Percentiles rank a stretch among this genome's conserved stretches.
phyloP scores from a whole-genome alignment of 495 filamentous ascomycete genomes.

The Antarctomyces pellizariae region DNA sequence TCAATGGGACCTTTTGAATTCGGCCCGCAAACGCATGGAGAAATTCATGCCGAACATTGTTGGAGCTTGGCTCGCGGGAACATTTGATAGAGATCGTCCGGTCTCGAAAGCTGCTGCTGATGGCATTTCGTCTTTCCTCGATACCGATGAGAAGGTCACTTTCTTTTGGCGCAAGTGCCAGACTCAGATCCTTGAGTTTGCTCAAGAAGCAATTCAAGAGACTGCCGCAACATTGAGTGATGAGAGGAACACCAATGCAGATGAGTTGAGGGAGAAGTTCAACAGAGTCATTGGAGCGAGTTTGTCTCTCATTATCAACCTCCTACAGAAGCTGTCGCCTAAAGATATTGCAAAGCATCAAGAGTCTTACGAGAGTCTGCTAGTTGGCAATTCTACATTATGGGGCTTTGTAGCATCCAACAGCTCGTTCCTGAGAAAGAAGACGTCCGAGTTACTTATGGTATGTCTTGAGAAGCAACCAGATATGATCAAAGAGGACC shows the following conservation, averaged over 20 bases:
- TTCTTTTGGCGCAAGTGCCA: conserved; percentile 61
- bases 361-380: conserved; percentile 26
- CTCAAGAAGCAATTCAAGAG: conserved; percentile 56
- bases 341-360: conserved; percentile 27
- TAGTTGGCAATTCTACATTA: conserved; percentile 35
- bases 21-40: conserved; percentile 57
- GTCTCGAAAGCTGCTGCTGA: conserved; percentile 52
- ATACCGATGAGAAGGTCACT: conserved; percentile 50
- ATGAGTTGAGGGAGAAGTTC: conserved; percentile 72
- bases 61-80: conserved; percentile 70
- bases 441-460: conserved; percentile 43
- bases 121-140: conserved; percentile 47
- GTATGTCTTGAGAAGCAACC: conserved; percentile 30
- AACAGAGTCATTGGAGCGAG: conserved; percentile 49
- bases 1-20: conserved; percentile 46
- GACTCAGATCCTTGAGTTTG: conserved; percentile 52
- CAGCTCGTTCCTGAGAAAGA: conserved; percentile 48
- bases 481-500: conserved; percentile 21
- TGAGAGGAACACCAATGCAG: conserved; percentile 54
- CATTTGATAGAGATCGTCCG: conserved; percentile 60
- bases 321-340: conserved; percentile 22
- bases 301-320: conserved; percentile 28
- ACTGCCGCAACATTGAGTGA: conserved; percentile 66
- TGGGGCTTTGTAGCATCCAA: conserved; percentile 49
- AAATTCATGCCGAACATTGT: conserved; percentile 52